These are phyloP conservation scores for Phlyctochytrium arcticum DNA, from an alignment of 192 early-diverging fungal genomes.

Conservation along the genomic window DNA sequence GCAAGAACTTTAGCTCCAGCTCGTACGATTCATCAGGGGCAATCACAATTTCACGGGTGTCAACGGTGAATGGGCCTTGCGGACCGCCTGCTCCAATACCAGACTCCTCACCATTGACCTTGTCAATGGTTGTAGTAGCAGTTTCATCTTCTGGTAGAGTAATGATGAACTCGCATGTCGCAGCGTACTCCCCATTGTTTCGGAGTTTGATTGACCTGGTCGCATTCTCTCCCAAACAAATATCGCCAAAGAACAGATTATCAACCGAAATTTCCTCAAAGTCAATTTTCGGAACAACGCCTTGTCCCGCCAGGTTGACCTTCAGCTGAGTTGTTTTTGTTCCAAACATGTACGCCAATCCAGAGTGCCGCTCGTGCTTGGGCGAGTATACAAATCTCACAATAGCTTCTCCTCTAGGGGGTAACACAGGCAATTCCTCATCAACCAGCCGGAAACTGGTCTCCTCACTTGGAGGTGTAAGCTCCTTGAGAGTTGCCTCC, in stretches of 20 bases:
- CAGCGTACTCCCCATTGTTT: slow-evolving; percentile 16
- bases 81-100: background rate
- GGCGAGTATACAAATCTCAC: no score
- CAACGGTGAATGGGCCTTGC: slow-evolving; percentile 25
- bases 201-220: slow-evolving; percentile 21
- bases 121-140: no score
- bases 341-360: background rate
- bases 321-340: slow-evolving; percentile 3
- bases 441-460: background rate
- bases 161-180: slow-evolving; percentile 19
- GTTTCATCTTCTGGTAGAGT: background rate
- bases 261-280: slow-evolving; percentile 8
- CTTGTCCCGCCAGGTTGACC: slow-evolving; percentile 28
- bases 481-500: background rate
- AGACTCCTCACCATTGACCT: background rate
- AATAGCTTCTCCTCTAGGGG: background rate
- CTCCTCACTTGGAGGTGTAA: background rate
- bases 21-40: slow-evolving; percentile 21
- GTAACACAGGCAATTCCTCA: background rate
- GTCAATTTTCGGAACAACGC: slow-evolving; percentile 29
- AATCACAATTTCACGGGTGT: slow-evolving; percentile 7
- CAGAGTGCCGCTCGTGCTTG: no score
- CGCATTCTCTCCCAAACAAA: slow-evolving; percentile 30
- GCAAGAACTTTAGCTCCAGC: slow-evolving; percentile 32
- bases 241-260: slow-evolving; percentile 27